Conservation (phyloP, 306 rosid genomes). For the Lathyrus tuberosus region DNA sequence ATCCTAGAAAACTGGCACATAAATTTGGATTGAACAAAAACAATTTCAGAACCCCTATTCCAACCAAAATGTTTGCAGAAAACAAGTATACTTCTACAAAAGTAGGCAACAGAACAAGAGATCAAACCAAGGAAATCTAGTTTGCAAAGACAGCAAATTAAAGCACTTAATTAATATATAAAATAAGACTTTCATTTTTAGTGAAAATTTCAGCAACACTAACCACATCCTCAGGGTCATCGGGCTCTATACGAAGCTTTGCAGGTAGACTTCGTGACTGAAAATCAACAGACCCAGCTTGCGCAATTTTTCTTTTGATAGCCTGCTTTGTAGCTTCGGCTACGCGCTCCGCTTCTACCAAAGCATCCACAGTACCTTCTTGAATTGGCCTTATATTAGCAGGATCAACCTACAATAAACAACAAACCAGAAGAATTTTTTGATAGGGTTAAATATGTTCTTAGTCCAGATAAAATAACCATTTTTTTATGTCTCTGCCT, state of each 20-base stretch:
- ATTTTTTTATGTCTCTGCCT: too few species aligned
- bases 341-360: conserved; percentile 88
- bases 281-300: conserved; percentile 82
- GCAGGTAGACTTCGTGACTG: conserved; percentile 85
- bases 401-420: conserved; percentile 84
- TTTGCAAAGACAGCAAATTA: conserved; percentile 16
- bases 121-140: conserved; percentile 8
- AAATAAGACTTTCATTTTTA: conserved; percentile 12
- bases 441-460: neutral
- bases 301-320: conserved; percentile 88
- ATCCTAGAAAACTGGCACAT: conserved; percentile 22
- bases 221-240: conserved; percentile 98
- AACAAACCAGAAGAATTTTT: conserved; percentile 9
- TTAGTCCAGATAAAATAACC: neutral
- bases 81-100: neutral
- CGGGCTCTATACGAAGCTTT: conserved; percentile 90
- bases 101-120: neutral
- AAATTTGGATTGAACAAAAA: conserved; percentile 4
- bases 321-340: conserved; percentile 99
- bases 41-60: conserved; percentile 13
- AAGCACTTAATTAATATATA: conserved; percentile 4
- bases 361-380: conserved; percentile 76
- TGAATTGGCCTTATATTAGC: conserved; percentile 79
- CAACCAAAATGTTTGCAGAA: neutral
- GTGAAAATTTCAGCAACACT: conserved; percentile 34